phyloP scores from a whole-genome alignment of 1,139 yeast species.

The Kluyveromyces sp. region DNA sequence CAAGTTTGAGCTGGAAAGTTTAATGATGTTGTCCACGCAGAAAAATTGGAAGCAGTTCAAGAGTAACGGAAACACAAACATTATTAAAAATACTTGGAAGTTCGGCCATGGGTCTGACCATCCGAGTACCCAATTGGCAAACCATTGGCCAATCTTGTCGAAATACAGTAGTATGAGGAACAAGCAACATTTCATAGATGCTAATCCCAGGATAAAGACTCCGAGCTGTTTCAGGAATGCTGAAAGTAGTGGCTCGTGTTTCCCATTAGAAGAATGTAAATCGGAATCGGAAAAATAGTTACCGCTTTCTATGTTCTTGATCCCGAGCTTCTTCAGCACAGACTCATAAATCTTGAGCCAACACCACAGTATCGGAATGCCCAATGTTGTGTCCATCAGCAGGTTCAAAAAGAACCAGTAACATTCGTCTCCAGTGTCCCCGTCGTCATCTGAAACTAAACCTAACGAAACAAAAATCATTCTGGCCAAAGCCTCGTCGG shows the following conservation, averaged over 20 bases:
- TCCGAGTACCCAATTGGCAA: conserved; percentile 57
- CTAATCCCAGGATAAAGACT: conserved; percentile 55
- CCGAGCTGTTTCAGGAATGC: conserved; percentile 70
- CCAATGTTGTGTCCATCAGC: conserved; percentile 88
- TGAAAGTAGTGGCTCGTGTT: conserved; percentile 48
- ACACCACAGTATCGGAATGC: conserved; percentile 74
- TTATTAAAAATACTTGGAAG: conserved; percentile 76
- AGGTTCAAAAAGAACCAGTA: conserved; percentile 90
- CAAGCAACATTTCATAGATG: conserved; percentile 49
- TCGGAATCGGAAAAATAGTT: conserved; percentile 40
- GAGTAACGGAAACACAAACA: conserved; percentile 69
- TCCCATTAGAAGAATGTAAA: conserved; percentile 37
- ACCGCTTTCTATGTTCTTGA: conserved; percentile 69
- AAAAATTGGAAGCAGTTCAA: conserved; percentile 86
- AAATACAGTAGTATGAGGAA: conserved; percentile 52
- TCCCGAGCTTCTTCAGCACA: conserved; percentile 42
- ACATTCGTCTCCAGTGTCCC: conserved; percentile 51
- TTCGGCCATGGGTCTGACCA: conserved; percentile 81
- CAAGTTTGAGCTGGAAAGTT: conserved; percentile 39
- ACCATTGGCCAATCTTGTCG: conserved; percentile 36
- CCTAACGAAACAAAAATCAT: neutral
- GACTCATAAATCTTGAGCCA: conserved; percentile 40
- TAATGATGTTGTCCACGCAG: conserved; percentile 81
- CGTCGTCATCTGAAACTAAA: conserved; percentile 10
- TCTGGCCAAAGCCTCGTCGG: conserved; percentile 8